Percentiles rank a stretch among this genome's conserved stretches.
phyloP scores from a whole-genome alignment of 495 filamentous ascomycete species.

The Neurospora discreta region DNA sequence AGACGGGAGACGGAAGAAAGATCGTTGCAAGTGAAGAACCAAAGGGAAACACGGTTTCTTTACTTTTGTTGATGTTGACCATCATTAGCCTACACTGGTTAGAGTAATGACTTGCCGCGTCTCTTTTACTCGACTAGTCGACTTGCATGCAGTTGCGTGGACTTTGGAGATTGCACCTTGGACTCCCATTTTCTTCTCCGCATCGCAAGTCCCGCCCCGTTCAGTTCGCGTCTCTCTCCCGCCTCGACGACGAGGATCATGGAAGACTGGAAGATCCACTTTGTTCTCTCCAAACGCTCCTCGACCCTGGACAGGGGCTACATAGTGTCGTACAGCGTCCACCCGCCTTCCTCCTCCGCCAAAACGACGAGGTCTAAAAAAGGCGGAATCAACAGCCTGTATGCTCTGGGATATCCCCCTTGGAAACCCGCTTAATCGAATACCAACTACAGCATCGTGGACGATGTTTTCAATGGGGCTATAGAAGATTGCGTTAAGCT shows the following conservation, averaged over 20 bases:
- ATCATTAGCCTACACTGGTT: not conserved
- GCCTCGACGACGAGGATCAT: conserved; percentile 12
- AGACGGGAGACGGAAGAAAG: not conserved
- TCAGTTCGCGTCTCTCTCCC: conserved; percentile 17
- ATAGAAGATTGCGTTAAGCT: conserved; percentile 7
- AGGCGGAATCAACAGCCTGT: conserved; percentile 16
- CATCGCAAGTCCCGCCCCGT: conserved; percentile 5
- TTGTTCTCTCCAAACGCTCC: conserved; percentile 9
- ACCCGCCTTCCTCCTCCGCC: not conserved
- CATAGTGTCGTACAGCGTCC: not conserved
- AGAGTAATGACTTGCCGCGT: not conserved
- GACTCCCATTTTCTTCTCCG: not conserved
- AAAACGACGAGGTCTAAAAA: not conserved
- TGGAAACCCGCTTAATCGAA: not conserved
- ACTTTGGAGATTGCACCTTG: not conserved
- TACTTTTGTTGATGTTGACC: not conserved
- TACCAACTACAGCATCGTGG: not conserved
- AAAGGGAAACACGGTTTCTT: not conserved
- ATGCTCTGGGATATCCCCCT: not conserved
- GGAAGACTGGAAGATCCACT: conserved; percentile 13
- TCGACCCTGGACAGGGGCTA: conserved; percentile 11
- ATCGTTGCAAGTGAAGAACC: not conserved
- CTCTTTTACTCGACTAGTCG: not conserved
- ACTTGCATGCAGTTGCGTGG: not conserved
- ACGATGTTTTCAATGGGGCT: not conserved